Conservation (phyloP, 495 filamentous ascomycete species). For the Trichoderma asperelloides region DNA sequence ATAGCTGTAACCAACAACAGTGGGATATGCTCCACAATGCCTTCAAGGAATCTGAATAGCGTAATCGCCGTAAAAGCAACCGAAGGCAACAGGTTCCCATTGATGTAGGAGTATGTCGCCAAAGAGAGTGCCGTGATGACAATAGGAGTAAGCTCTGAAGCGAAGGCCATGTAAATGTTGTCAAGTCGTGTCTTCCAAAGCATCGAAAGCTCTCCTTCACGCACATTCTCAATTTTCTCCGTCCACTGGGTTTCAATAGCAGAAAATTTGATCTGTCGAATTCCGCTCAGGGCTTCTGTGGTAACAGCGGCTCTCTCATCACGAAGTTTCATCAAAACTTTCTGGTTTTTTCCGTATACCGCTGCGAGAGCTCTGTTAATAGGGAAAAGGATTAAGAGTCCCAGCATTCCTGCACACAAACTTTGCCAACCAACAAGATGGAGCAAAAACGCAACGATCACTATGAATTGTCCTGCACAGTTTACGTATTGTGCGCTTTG, state of each 20-base stretch:
- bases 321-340: constrained; percentile 57
- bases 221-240: constrained; percentile 46
- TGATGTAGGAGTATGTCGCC: constrained; percentile 14
- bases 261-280: constrained; percentile 70
- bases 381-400: not conserved
- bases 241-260: constrained; percentile 62
- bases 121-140: not conserved
- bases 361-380: not conserved
- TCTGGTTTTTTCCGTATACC: constrained; percentile 45
- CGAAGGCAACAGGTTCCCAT: constrained; percentile 47
- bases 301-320: constrained; percentile 60
- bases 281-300: constrained; percentile 63
- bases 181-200: not conserved
- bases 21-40: constrained; percentile 47
- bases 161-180: constrained; percentile 3
- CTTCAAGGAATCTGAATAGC: constrained; percentile 50
- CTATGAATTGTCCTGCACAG: not conserved
- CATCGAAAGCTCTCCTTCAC: constrained; percentile 47
- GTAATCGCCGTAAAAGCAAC: constrained; percentile 59
- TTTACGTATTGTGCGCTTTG: not conserved
- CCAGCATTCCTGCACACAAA: not conserved
- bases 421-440: not conserved
- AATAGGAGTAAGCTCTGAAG: not conserved
- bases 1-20: constrained; percentile 46
- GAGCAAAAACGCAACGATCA: not conserved